Evolutionary conservation across 208 protist genomes (phyloP).

Genomic region (Leptomonas seymouri): DNA sequence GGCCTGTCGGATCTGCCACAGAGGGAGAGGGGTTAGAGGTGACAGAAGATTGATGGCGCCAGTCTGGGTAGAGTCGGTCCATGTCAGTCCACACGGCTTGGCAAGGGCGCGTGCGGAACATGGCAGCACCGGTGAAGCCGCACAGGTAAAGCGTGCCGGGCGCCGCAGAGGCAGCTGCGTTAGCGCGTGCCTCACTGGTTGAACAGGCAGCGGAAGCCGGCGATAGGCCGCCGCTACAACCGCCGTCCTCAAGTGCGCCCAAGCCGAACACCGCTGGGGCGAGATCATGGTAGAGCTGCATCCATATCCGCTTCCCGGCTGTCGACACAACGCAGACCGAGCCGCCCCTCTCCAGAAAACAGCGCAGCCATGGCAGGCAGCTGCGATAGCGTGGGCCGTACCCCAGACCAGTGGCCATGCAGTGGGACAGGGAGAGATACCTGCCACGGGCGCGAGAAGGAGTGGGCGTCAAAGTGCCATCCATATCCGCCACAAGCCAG

Average conservation of each 20-base stretch:
- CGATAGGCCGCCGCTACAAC: too few species aligned
- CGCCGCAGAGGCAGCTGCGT: background rate
- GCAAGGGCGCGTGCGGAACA: conserved; percentile 40
- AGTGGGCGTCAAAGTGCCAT: conserved; percentile 62
- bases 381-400: conserved; percentile 40
- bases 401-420: conserved; percentile 26
- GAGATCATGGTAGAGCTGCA: conserved; percentile 60
- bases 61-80: conserved; percentile 23
- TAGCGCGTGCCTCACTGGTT: too few species aligned
- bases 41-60: conserved; percentile 8
- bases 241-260: too few species aligned
- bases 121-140: conserved; percentile 63
- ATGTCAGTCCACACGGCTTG: conserved; percentile 24
- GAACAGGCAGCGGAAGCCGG: too few species aligned
- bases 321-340: conserved; percentile 62
- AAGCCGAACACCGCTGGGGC: conserved; percentile 34
- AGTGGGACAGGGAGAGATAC: conserved; percentile 46
- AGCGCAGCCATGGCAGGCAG: conserved; percentile 42
- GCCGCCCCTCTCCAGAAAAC: conserved; percentile 41
- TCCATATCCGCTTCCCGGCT: conserved; percentile 49
- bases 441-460: conserved; percentile 46
- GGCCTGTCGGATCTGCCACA: background rate
- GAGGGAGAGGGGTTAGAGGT: background rate
- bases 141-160: conserved; percentile 55
- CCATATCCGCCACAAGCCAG: conserved; percentile 70